Conservation (phyloP, 257 asterid species). For the Solanum paucissectum region DNA sequence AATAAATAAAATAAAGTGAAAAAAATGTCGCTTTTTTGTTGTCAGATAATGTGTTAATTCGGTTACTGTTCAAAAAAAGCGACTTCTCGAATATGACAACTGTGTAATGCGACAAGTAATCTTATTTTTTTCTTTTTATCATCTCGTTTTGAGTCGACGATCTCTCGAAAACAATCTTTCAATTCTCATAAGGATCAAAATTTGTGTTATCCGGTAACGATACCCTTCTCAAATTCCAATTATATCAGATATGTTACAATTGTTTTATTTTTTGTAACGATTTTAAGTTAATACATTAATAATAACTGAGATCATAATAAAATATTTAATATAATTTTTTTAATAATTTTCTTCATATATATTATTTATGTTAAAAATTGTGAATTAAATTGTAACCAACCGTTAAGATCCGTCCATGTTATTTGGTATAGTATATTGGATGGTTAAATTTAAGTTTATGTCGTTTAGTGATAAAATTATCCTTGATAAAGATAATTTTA, state of each 20-base stretch:
- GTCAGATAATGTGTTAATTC: neutral
- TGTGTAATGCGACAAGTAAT: neutral
- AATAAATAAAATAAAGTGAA: neutral
- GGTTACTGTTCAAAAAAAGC: neutral
- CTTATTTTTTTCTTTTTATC: neutral
- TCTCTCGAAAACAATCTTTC: neutral
- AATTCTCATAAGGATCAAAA: neutral
- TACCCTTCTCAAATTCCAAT: neutral
- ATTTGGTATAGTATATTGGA: neutral
- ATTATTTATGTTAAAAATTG: neutral
- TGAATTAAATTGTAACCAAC: neutral
- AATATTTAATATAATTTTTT: too few relatives aligned
- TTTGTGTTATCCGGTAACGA: neutral
- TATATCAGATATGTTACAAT: neutral
- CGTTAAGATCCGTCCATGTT: neutral
- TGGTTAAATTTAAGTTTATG: neutral
- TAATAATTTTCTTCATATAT: neutral
- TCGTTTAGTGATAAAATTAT: neutral
- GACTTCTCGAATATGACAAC: neutral
- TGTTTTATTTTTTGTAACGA: accelerated
- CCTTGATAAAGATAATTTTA: neutral
- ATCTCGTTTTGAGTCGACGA: neutral
- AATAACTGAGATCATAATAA: neutral
- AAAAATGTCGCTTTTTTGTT: neutral
- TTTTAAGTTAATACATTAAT: neutral